phyloP scores from a whole-genome alignment of 73 alveolate species.

The Effrenium voratum region DNA sequence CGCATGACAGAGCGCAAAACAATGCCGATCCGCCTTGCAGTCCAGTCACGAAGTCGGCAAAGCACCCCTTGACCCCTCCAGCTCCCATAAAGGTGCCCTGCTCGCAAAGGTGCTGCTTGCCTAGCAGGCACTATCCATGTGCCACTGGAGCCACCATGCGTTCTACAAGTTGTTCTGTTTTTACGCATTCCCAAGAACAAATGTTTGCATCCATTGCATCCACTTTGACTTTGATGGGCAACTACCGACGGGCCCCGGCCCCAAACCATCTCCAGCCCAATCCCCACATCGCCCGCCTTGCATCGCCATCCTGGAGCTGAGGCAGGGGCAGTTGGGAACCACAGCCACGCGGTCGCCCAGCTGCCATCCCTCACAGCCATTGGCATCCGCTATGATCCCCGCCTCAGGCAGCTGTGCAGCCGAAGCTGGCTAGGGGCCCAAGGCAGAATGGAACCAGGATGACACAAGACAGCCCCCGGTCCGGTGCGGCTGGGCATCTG shows the following conservation, averaged over 20 bases:
- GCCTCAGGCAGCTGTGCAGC: neutral
- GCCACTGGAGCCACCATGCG: too few species aligned
- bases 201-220: too few species aligned
- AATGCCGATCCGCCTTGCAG: neutral
- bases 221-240: too few species aligned
- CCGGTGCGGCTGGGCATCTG: neutral
- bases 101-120: conserved; percentile 43
- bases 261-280: too few species aligned
- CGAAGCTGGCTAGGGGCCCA: neutral
- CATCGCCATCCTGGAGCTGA: conserved; percentile 18
- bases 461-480: too few species aligned
- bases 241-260: too few species aligned
- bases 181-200: too few species aligned
- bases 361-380: conserved; percentile 2
- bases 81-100: conserved; percentile 44
- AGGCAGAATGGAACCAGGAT: too few species aligned
- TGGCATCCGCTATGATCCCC: conserved; percentile 21
- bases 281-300: neutral
- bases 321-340: conserved; percentile 18
- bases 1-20: neutral
- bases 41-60: neutral
- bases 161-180: too few species aligned
- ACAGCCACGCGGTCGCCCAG: conserved; percentile 34
- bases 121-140: neutral
- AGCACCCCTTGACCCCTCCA: conserved; percentile 5